A percentile compares a stretch with the other conserved stretches of the same genome.
These are phyloP conservation scores for Boletus speciosus DNA, from an alignment of 768 basidiomycete genomes.

Conservation along the genomic window DNA sequence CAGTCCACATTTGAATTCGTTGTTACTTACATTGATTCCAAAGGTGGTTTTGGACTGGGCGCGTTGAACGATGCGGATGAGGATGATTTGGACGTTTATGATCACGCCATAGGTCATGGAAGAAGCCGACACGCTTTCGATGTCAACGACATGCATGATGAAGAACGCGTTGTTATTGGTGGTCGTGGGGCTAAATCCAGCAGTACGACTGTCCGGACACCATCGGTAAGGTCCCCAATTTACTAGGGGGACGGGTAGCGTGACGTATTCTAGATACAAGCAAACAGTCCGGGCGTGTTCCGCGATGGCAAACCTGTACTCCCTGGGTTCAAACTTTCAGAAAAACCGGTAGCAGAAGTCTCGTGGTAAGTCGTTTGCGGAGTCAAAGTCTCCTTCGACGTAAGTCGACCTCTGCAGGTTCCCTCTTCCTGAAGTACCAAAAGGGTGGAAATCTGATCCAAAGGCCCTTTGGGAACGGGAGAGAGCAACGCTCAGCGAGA, in stretches of 20 bases:
- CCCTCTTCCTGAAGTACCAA: slow-evolving; percentile 75
- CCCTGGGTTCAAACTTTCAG: slow-evolving; percentile 70
- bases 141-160: slow-evolving; percentile 58
- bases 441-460: slow-evolving; percentile 85
- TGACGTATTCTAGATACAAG: slow-evolving; percentile 20
- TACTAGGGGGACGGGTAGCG: background rate
- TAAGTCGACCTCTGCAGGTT: slow-evolving; percentile 52
- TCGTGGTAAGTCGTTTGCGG: slow-evolving; percentile 47
- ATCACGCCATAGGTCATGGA: slow-evolving; percentile 36
- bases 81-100: slow-evolving; percentile 86
- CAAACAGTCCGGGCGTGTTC: slow-evolving; percentile 40
- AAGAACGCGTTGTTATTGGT: slow-evolving; percentile 49
- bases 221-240: slow-evolving; percentile 10
- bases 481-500: slow-evolving; percentile 36
- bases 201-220: background rate
- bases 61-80: slow-evolving; percentile 93
- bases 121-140: slow-evolving; percentile 65
- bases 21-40: slow-evolving; percentile 4
- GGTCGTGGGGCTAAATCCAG: slow-evolving; percentile 19
- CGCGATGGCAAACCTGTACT: slow-evolving; percentile 73
- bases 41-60: slow-evolving; percentile 86
- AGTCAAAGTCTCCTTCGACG: slow-evolving; percentile 15
- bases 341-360: slow-evolving; percentile 66
- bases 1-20: background rate
- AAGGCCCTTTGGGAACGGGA: slow-evolving; percentile 63